Evolutionary conservation across 2,329 filamentous ascomycete species (phyloP).

Genomic region (Ophiostoma angusticollis): DNA sequence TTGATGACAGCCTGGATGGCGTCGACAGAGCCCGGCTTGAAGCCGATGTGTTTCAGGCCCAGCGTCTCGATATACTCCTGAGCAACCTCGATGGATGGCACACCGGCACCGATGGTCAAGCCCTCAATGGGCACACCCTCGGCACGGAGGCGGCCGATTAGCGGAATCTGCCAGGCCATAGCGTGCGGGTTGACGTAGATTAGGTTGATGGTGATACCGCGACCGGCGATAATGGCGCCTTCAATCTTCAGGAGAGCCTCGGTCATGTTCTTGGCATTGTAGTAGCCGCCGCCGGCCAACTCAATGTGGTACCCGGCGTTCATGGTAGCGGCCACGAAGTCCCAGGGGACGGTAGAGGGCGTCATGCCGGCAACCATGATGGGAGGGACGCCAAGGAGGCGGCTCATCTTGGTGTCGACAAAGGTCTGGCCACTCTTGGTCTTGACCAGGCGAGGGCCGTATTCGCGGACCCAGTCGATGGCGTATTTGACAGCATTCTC

Average conservation of each 20-base stretch:
- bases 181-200: constrained; percentile 84
- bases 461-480: constrained; percentile 94
- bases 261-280: constrained; percentile 69
- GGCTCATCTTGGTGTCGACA: constrained; percentile 93
- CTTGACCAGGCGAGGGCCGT: constrained; percentile 82
- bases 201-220: constrained; percentile 78
- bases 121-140: constrained; percentile 87
- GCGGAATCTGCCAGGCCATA: constrained; percentile 85
- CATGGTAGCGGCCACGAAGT: constrained; percentile 87
- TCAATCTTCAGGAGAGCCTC: constrained; percentile 76
- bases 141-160: constrained; percentile 65
- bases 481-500: constrained; percentile 92
- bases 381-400: constrained; percentile 70
- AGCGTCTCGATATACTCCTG: constrained; percentile 90
- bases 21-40: constrained; percentile 85
- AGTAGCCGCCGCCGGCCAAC: constrained; percentile 81
- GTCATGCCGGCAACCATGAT: constrained; percentile 93
- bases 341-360: constrained; percentile 75
- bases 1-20: constrained; percentile 84
- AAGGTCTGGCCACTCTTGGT: constrained; percentile 81
- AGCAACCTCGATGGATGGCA: constrained; percentile 84
- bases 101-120: constrained; percentile 82
- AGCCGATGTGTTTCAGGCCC: constrained; percentile 82
- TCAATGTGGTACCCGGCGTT: constrained; percentile 92
- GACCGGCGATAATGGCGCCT: constrained; percentile 66